phyloP scores from a whole-genome alignment of 331 rosid species.

The Phaseolus coccineus region DNA sequence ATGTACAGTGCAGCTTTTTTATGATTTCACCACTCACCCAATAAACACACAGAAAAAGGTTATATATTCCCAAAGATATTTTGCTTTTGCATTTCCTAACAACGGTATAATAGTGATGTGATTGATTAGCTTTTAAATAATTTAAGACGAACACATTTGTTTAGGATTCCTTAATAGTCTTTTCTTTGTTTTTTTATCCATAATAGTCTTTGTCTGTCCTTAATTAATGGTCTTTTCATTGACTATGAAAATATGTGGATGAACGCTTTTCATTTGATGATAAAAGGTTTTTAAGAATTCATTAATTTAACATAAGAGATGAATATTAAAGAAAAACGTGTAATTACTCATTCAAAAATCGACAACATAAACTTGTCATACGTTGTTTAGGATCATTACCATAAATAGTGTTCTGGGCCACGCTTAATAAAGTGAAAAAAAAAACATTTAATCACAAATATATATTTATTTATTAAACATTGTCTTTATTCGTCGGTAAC shows the following conservation, averaged over 20 bases:
- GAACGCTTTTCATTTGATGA: not conserved
- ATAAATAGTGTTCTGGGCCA: no score
- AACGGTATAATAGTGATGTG: conserved; percentile 23
- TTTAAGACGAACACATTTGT: not conserved
- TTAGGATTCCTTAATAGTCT: conserved; percentile 22
- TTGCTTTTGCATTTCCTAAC: conserved; percentile 19
- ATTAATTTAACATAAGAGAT: not conserved
- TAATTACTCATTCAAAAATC: not conserved
- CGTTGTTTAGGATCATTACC: no score
- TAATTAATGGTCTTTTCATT: not conserved
- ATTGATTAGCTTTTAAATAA: conserved; percentile 21
- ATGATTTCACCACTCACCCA: conserved; percentile 4
- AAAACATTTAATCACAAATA: no score
- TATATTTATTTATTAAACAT: no score
- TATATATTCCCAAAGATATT: conserved; percentile 29
- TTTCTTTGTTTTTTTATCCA: not conserved
- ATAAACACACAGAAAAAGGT: not conserved
- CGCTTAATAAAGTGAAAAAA: no score
- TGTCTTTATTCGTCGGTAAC: no score
- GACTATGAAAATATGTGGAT: not conserved
- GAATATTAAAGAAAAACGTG: not conserved
- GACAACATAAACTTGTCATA: no score
- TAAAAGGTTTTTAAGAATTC: not conserved
- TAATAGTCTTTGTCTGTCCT: not conserved
- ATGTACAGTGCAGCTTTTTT: not conserved